Evolutionary conservation across 208 protist genomes (phyloP), one percentile per base, ranked within the genome.

Genomic region (Acanthamoeba lenticulata): DNA sequence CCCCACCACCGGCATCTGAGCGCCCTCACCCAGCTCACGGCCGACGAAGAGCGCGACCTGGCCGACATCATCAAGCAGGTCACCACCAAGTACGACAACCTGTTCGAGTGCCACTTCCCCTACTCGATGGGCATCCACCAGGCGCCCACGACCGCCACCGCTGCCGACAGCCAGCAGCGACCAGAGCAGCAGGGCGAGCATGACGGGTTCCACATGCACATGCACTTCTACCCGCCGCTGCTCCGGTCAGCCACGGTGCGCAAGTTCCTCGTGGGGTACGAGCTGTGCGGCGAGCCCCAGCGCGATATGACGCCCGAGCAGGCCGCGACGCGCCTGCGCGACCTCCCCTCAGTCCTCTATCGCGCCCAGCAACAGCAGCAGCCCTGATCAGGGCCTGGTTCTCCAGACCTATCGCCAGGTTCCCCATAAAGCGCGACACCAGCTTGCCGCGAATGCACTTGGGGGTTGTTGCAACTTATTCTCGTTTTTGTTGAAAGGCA

Each of bases 41-140:
- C 47, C 57, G 45, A 93, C 2, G 72, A 93, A 32, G 89, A 93
- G 49, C 44, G 55, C 57, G 55, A 42, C 79, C 7, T 91, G 49
- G 93, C 93, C 5, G 29, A 93, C 29, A 49, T 72, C 45, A 69
- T 96, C 38, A 77, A 74, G 3, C 38, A 67, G 55, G 62, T 96
- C 45, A 94, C 74, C 27, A 38, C n/a, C 27, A 77, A 65, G 47
- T 96, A 96, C 74, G 95, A 96, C 74, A 96, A 96, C 69, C 69
- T 96, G 21, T 96, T 96, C 74, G 55, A 95, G 85, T 94, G 62
- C 24, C 79, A 74, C 40, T 96, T 96, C 79, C 95, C 95, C 40
- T 96, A 96, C 67, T 93, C 94, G 6, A 95, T 96, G 92, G 95
- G 95, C 77, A 95, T 96, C 57, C 95, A 96, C 47, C 94, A 96